Conservation (phyloP, 139 green algal genomes). For the Tetradesmus lagerheimii region DNA sequence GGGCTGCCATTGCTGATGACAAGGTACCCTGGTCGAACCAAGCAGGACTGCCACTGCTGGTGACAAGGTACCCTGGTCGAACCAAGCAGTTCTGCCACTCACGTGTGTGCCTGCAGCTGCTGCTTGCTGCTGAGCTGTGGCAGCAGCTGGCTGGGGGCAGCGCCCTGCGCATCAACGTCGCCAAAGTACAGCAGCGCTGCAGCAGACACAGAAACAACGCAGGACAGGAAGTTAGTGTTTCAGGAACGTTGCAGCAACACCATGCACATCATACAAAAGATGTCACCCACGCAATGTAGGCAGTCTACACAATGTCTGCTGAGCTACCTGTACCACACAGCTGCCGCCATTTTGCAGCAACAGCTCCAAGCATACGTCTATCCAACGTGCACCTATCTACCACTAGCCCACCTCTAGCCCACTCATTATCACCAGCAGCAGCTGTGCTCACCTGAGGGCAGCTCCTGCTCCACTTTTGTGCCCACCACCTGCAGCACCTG, state of each 20-base stretch:
- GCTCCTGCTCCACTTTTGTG: slow-evolving; percentile 20
- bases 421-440: not conserved
- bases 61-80: not conserved
- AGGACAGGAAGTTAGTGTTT: not conserved
- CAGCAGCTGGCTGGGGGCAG: not conserved
- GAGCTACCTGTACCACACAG: too few species aligned
- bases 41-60: too few species aligned
- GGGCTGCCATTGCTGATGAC: too few species aligned
- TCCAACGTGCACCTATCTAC: too few species aligned
- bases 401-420: too few species aligned
- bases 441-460: not conserved
- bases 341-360: not conserved
- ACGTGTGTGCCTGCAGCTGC: slow-evolving; percentile 17
- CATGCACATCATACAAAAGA: not conserved
- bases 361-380: not conserved
- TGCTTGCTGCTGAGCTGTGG: not conserved
- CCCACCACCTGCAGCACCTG: slow-evolving; percentile 14
- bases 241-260: too few species aligned
- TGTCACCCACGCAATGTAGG: too few species aligned
- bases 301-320: too few species aligned
- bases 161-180: not conserved
- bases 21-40: too few species aligned
- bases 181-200: slow-evolving; percentile 38
- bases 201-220: not conserved
- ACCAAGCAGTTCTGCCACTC: not conserved